Conservation (phyloP, 768 basidiomycete genomes). For the Xerocomellus chrysenteron region DNA sequence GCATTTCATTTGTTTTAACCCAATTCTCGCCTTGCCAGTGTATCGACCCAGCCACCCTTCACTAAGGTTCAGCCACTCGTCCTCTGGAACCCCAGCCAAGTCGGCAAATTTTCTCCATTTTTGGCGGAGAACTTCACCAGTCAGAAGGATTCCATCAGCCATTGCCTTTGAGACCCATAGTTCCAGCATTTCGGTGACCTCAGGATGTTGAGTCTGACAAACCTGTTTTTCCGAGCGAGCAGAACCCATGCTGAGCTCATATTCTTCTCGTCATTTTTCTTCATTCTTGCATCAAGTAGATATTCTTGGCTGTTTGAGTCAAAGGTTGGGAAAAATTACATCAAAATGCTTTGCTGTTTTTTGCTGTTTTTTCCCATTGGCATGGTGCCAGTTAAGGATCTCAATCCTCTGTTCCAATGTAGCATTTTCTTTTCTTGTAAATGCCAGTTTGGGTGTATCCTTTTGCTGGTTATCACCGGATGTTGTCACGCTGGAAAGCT, state of each 20-base stretch:
- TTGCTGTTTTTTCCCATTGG: slow-evolving; percentile 33
- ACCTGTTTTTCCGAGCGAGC: neutral
- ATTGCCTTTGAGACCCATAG: slow-evolving; percentile 37
- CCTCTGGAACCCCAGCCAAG: neutral
- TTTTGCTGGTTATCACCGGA: neutral
- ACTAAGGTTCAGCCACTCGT: no score
- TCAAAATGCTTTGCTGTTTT: slow-evolving; percentile 21
- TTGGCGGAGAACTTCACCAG: slow-evolving; percentile 24
- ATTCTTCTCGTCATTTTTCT: neutral
- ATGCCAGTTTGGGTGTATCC: neutral
- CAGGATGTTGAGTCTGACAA: slow-evolving; percentile 32
- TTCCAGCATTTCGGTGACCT: slow-evolving; percentile 36
- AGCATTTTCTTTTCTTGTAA: slow-evolving; percentile 23
- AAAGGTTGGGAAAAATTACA: neutral
- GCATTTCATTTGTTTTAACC: no score
- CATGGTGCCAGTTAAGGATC: slow-evolving; percentile 37
- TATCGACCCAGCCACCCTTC: no score
- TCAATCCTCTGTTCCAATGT: slow-evolving; percentile 36
- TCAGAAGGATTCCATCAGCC: slow-evolving; percentile 5
- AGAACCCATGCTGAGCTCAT: neutral
- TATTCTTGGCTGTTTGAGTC: neutral
- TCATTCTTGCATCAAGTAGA: slow-evolving; percentile 28
- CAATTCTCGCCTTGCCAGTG: no score
- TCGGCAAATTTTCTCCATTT: slow-evolving; percentile 34
- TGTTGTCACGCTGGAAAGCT: no score